Evolutionary conservation across 129 eudicot genomes (phyloP).

Genomic region (Flaveria ramosissima): DNA sequence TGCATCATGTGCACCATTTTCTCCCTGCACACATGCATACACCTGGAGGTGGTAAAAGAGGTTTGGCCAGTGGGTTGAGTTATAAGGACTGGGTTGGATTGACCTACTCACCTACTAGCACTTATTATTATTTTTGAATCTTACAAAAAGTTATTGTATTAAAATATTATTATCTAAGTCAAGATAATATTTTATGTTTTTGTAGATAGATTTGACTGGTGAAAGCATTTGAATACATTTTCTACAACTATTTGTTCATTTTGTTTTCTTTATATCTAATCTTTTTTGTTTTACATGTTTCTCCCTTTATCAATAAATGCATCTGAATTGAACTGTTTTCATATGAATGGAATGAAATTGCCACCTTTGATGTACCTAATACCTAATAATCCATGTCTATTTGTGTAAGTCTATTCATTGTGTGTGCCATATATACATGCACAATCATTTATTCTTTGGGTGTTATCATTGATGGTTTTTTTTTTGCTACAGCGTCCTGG

Average conservation of each 20-base stretch:
- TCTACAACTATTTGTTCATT: neutral
- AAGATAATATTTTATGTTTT: neutral
- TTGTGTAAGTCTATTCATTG: neutral
- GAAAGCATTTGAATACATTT: constrained; percentile 9
- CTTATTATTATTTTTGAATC: neutral
- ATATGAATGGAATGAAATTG: constrained; percentile 17
- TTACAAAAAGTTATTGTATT: neutral
- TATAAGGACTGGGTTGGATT: neutral
- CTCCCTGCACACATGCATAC: constrained; percentile 10
- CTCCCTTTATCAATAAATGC: neutral
- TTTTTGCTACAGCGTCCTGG: constrained; percentile 70
- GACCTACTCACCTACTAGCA: constrained; percentile 1
- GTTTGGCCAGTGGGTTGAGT: neutral
- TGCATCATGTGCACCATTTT: neutral
- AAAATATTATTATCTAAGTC: neutral
- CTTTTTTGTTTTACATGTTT: neutral
- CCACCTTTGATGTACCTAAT: constrained; percentile 1
- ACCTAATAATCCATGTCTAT: neutral
- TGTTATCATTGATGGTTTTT: neutral
- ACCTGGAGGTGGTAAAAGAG: neutral
- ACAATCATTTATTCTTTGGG: constrained; percentile 21
- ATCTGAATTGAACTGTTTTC: neutral
- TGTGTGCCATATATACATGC: neutral
- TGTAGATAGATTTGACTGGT: neutral
- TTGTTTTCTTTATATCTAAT: neutral